A percentile compares a stretch with the other conserved stretches of the same genome.
Conservation (phyloP, 345 rosid species). For the Eucalyptus grandis region DNA sequence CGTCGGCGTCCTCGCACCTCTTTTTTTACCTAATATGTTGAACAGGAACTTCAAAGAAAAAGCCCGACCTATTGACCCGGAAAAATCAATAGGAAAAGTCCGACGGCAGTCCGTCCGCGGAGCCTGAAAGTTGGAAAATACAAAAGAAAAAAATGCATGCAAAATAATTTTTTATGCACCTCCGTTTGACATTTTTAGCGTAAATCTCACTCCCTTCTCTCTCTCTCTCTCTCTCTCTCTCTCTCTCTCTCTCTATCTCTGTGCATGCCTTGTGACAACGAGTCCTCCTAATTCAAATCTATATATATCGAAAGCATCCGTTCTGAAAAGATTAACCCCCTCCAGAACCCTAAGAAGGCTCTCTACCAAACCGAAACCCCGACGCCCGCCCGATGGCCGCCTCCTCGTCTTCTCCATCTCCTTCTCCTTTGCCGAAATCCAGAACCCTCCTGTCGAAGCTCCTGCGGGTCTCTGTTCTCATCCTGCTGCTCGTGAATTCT, state of each 20-base stretch:
- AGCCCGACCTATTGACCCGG: neutral
- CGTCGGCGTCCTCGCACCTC: neutral
- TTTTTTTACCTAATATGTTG: neutral
- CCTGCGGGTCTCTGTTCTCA: neutral
- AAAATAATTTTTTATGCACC: neutral
- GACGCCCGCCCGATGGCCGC: neutral
- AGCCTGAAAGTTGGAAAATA: neutral
- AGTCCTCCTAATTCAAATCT: neutral
- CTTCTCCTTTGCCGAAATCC: neutral
- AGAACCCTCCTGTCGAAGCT: neutral
- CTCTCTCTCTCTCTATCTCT: neutral
- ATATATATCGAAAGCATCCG: neutral
- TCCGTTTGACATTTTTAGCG: neutral
- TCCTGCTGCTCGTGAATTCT: neutral
- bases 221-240: neutral
- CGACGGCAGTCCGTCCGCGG: neutral
- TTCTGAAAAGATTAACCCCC: neutral
- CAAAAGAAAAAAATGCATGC: neutral
- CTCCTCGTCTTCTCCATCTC: neutral
- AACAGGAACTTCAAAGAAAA: neutral
- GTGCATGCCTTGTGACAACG: neutral
- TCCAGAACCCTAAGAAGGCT: neutral
- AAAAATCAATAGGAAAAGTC: neutral
- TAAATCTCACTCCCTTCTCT: neutral
- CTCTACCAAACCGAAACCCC: neutral